Evolutionary conservation across 495 filamentous ascomycete species (phyloP), one percentile per base, ranked within the genome.

Genomic region (Hyaloscypha hepaticicola): DNA sequence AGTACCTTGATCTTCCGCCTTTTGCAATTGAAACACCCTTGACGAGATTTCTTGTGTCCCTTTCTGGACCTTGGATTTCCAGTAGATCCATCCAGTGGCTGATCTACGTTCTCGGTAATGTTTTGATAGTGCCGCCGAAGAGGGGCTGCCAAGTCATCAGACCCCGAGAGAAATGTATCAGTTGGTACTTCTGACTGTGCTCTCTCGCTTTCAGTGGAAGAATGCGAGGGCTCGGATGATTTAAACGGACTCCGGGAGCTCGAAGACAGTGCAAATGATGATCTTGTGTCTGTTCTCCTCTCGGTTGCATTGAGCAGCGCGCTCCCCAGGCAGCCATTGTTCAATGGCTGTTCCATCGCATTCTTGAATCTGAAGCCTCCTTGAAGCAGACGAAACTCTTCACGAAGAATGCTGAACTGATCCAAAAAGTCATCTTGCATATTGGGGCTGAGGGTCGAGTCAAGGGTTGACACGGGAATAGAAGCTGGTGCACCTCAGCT

Each of bases 1-100:
- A 21, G n/a, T 68, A 66, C 69, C 63, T 71, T 71, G 22, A 71
- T 68, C 51, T 71, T 71, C 27, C 69, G 25, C 34, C 34, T 65
- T 28, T 71, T 71, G 55, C 69, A 71, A 22, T 64, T 68, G 28
- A 63, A 71, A 31, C 69, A 71, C 19, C 69, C 69, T 5, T 58
- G 49, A 48, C 69, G 57, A 11, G 64, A 67, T 26, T 71, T 71
- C 52, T 58, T 71, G 31, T 71, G 69, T 0, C 62, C 69, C 16
- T 60, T 70, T 24, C 68, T 61, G 4, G 67, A 59, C 26, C 34
- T 63, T 45, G 14, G 38, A 1, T 16, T 9, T 14, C 14, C 5
- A 45, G 4, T 8, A 45, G 1, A 8, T 16, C 38, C 38, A 45
- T 14, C 11, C 16, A 45, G 19, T 45, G 6, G 4, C 3, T 16